Evolutionary conservation across 1,139 yeast species (phyloP).

Genomic region (Eremothecium coryli): DNA sequence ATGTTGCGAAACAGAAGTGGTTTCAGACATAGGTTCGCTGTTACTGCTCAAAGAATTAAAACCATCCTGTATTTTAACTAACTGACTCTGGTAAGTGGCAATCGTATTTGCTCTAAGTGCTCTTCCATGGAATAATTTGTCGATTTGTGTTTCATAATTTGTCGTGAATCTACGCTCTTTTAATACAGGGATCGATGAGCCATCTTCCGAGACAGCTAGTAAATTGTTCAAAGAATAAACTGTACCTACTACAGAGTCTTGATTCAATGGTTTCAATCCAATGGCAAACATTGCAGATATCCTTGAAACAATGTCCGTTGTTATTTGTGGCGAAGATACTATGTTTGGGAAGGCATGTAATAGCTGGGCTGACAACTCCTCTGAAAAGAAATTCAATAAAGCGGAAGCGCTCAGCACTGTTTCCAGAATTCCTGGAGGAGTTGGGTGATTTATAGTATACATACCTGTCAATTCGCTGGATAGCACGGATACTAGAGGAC

Average conservation of each 20-base stretch:
- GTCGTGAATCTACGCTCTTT: constrained; percentile 31
- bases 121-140: constrained; percentile 14
- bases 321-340: constrained; percentile 25
- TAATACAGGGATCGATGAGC: constrained; percentile 27
- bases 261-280: constrained; percentile 40
- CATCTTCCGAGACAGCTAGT: constrained; percentile 48
- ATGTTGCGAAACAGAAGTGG: constrained; percentile 9
- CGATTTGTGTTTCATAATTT: constrained; percentile 10
- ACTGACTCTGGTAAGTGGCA: constrained; percentile 19
- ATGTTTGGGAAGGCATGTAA: constrained; percentile 28
- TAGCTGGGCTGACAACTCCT: constrained; percentile 25
- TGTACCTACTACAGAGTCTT: constrained; percentile 79
- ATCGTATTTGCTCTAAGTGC: constrained; percentile 16
- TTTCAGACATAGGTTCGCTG: neutral
- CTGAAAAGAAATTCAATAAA: constrained; percentile 26
- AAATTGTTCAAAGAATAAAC: constrained; percentile 77
- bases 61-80: constrained; percentile 8
- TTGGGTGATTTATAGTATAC: constrained; percentile 19
- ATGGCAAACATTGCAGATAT: constrained; percentile 36
- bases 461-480: constrained; percentile 17
- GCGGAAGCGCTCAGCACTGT: constrained; percentile 30
- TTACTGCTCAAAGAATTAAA: constrained; percentile 1
- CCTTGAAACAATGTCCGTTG: constrained; percentile 22
- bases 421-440: constrained; percentile 31
- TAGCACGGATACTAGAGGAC: constrained; percentile 13